A percentile compares a stretch with the other conserved stretches of the same genome.
Conservation (phyloP, 164 flowering plant genomes). For the Paratinospora sagittata region DNA sequence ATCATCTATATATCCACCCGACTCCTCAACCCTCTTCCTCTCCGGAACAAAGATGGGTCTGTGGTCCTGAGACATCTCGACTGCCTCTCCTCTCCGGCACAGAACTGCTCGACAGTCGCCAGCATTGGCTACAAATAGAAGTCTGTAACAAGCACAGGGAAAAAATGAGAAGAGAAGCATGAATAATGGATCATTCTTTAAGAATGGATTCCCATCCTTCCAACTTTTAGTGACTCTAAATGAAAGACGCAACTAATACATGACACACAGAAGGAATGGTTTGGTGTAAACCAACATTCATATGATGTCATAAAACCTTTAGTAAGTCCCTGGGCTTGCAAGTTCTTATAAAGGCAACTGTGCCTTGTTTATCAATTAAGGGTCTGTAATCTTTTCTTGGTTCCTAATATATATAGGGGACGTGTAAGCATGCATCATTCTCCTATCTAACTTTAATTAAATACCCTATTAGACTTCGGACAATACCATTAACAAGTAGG, state of each 20-base stretch:
- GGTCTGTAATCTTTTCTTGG: too few species aligned
- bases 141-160: conserved; percentile 32
- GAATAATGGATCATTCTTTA: not conserved
- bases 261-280: too few species aligned
- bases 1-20: conserved; percentile 63
- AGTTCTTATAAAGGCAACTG: too few species aligned
- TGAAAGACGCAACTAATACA: not conserved
- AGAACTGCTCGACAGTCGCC: conserved; percentile 94
- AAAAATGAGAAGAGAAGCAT: not conserved
- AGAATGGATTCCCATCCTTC: not conserved
- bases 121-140: conserved; percentile 74
- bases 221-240: not conserved
- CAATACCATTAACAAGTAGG: too few species aligned
- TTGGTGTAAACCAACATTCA: too few species aligned
- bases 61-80: conserved; percentile 81
- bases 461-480: not conserved
- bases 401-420: too few species aligned
- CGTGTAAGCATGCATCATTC: too few species aligned
- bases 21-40: conserved; percentile 46
- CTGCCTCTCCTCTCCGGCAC: conserved; percentile 72
- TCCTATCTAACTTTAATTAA: not conserved
- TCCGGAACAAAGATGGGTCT: conserved; percentile 54
- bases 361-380: too few species aligned
- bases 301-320: too few species aligned
- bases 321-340: too few species aligned